Base-by-base conservation (phyloP, 2,329 filamentous ascomycete species). In the Zopfia rhizophila region DNA sequence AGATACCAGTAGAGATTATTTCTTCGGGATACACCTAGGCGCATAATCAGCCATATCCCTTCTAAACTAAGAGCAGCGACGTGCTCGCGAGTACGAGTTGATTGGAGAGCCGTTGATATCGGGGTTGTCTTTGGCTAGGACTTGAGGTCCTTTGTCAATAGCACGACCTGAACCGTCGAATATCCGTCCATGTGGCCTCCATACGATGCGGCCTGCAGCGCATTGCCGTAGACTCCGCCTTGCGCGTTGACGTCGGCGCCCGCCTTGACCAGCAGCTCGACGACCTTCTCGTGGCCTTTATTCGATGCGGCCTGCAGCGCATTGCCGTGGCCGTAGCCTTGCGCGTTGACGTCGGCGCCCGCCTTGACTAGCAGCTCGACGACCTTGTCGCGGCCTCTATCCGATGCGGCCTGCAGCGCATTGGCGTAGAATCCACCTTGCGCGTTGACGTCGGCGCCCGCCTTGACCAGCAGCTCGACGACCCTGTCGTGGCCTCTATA, bases 1-100 rank as follows among this genome's bases (percentile, higher is more conserved):
- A 97, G 75, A 99, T 99, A 86, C 94, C 94, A 35, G 94, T 99
- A 23, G 93, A 94, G 68, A 99, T 97, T 93, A 99, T 99, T 78
- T 99, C 95, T 80, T 99, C 94, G 68, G 94, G 94, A 72, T 99
- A 99, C 61, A 96, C 90, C 91, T 95, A 56, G n/a, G 55, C 18
- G 17, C 3, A 10, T 3, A 4, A 37, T 69, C 37, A 72, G 58
- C 39, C 27, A 24, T 32, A 17, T 27, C 52, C 51, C 66, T 42
- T 66, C 59, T 10, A 16, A 13, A 24, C 3, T 17, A 11, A n/a
- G 27, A 11, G n/a, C 10, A 21, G 10, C n/a, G 38, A 3, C 84
- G 65, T 83, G 95, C 93, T 81, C 94, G 86, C 51, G 92, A 93
- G 80, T 94, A 97, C 52, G 94, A 95, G 80, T 99, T 99, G 78